These are phyloP conservation scores for Nicotiana knightiana DNA, from an alignment of 257 asterid genomes.

Conservation along the genomic window DNA sequence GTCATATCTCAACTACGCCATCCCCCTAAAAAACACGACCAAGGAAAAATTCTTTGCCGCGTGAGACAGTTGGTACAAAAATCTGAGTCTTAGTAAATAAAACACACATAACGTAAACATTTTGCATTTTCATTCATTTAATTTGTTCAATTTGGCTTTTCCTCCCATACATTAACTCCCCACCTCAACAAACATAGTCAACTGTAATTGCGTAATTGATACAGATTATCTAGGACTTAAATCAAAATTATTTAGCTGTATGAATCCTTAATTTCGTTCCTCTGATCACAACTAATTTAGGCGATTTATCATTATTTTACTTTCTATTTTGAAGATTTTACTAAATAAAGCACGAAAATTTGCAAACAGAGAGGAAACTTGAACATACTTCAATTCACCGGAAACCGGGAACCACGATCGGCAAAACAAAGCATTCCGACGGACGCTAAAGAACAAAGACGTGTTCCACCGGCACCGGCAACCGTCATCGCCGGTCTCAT, in stretches of 20 bases:
- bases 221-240: neutral
- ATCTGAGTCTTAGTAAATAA: neutral
- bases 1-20: neutral
- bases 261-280: neutral
- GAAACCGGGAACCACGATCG: conserved; percentile 88
- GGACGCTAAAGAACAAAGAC: conserved; percentile 64
- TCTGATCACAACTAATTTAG: neutral
- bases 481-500: conserved; percentile 12
- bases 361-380: neutral
- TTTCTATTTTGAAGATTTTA: neutral
- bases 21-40: neutral
- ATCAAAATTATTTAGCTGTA: neutral
- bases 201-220: neutral
- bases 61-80: neutral
- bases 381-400: conserved; percentile 56
- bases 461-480: conserved; percentile 57
- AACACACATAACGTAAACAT: neutral
- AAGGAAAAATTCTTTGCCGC: neutral
- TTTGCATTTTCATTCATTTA: neutral
- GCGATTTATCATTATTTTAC: neutral
- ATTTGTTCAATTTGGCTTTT: neutral
- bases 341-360: neutral
- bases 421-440: conserved; percentile 79
- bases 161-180: neutral
- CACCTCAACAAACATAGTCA: neutral